phyloP scores from a whole-genome alignment of 306 rosid species.

The Cicer bijugum region DNA sequence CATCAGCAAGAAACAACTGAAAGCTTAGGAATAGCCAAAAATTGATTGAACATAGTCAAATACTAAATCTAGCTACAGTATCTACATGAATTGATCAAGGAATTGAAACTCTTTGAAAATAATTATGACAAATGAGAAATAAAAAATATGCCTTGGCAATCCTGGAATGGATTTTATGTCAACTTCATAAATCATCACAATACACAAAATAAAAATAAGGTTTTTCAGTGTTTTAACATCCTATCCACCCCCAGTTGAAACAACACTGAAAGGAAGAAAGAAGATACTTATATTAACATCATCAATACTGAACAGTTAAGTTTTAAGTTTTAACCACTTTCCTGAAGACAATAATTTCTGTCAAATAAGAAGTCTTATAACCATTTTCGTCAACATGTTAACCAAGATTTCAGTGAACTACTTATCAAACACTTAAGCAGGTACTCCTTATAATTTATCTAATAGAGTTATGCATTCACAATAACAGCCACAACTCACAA shows the following conservation, averaged over 20 bases:
- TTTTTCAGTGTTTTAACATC: conserved; percentile 22
- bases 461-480: conserved; percentile 5
- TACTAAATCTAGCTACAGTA: conserved; percentile 18
- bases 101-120: conserved; percentile 22
- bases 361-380: conserved; percentile 12
- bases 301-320: conserved; percentile 15
- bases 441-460: not conserved
- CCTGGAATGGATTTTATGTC: conserved; percentile 28
- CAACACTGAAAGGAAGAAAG: conserved; percentile 31
- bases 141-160: not conserved
- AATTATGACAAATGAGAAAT: conserved; percentile 31
- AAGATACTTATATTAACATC: conserved; percentile 14
- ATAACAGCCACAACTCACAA: conserved; percentile 11
- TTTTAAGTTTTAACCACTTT: conserved; percentile 23
- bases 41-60: conserved; percentile 12
- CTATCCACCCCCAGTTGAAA: conserved; percentile 17
- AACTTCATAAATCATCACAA: conserved; percentile 36
- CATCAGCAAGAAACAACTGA: conserved; percentile 42
- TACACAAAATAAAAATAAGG: conserved; percentile 13
- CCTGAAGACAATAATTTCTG: conserved; percentile 30
- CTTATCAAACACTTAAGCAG: conserved; percentile 7
- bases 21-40: conserved; percentile 10
- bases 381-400: conserved; percentile 15
- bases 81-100: conserved; percentile 34
- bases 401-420: not conserved